Evolutionary conservation across 1,139 yeast genomes (phyloP).

Genomic region (Suhomyces choctaworum): DNA sequence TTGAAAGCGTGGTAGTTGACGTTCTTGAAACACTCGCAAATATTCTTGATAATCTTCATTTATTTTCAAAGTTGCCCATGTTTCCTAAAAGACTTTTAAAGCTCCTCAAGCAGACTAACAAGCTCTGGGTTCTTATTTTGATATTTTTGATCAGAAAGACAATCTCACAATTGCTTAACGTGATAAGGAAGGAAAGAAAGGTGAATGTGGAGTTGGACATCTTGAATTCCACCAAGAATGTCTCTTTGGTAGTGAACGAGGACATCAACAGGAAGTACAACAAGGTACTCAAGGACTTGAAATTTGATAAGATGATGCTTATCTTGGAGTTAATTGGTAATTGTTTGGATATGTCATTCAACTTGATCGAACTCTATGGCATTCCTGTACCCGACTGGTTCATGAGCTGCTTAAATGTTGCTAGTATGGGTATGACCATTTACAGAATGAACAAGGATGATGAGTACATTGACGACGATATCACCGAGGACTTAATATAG

Average conservation of each 20-base stretch:
- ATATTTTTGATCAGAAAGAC: constrained; percentile 47
- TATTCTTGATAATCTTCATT: constrained; percentile 45
- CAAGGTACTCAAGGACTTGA: constrained; percentile 45
- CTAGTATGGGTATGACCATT: constrained; percentile 51
- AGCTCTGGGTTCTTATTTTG: constrained; percentile 46
- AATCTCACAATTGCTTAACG: constrained; percentile 44
- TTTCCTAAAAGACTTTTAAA: constrained; percentile 37
- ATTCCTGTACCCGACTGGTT: constrained; percentile 45
- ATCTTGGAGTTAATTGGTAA: constrained; percentile 46
- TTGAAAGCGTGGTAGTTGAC: constrained; percentile 34
- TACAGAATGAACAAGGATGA: constrained; percentile 56
- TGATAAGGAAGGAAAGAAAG: constrained; percentile 40
- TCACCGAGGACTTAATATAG: constrained; percentile 44
- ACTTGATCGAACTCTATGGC: constrained; percentile 42
- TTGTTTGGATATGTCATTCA: constrained; percentile 43
- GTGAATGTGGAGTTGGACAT: constrained; percentile 40
- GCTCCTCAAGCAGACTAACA: constrained; percentile 45
- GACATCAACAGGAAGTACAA: constrained; percentile 40
- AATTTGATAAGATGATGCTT: constrained; percentile 48
- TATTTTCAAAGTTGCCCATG: constrained; percentile 44
- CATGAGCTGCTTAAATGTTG: constrained; percentile 43
- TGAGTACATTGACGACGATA: constrained; percentile 49
- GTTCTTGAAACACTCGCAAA: constrained; percentile 42
- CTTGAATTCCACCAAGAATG: constrained; percentile 26
- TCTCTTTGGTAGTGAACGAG: constrained; percentile 24